These are phyloP conservation scores for Helminthosporium solani DNA, from an alignment of 2,329 filamentous ascomycete genomes.

Conservation along the genomic window DNA sequence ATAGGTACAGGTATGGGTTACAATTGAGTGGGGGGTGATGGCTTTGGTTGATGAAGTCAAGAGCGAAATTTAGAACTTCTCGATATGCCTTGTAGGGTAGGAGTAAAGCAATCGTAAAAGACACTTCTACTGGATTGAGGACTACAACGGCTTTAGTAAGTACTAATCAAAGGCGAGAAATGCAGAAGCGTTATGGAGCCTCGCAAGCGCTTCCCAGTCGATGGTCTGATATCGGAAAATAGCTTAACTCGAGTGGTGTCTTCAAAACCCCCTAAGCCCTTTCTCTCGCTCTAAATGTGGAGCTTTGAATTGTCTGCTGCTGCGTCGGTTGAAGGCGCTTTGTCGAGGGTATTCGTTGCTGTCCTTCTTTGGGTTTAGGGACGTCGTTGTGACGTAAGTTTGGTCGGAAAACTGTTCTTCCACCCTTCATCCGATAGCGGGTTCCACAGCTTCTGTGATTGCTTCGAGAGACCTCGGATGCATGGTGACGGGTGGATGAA, in stretches of 20 bases:
- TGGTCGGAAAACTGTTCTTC: neutral
- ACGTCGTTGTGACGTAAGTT: constrained; percentile 2
- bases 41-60: too few relatives aligned
- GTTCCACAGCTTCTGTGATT: neutral
- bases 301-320: neutral
- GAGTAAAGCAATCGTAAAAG: too few relatives aligned
- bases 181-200: neutral
- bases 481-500: neutral
- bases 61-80: too few relatives aligned
- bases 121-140: neutral
- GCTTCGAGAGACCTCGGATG: neutral
- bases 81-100: too few relatives aligned
- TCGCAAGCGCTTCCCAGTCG: neutral
- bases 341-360: neutral
- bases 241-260: neutral
- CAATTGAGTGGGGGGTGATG: too few relatives aligned
- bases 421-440: neutral
- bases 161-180: neutral
- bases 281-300: neutral
- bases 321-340: neutral
- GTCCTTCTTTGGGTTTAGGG: neutral
- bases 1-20: too few relatives aligned
- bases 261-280: neutral
- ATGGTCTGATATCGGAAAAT: neutral
- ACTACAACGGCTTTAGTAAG: neutral